Evolutionary conservation across 208 protist species (phyloP).

Genomic region (Balamuthia mandrillaris): DNA sequence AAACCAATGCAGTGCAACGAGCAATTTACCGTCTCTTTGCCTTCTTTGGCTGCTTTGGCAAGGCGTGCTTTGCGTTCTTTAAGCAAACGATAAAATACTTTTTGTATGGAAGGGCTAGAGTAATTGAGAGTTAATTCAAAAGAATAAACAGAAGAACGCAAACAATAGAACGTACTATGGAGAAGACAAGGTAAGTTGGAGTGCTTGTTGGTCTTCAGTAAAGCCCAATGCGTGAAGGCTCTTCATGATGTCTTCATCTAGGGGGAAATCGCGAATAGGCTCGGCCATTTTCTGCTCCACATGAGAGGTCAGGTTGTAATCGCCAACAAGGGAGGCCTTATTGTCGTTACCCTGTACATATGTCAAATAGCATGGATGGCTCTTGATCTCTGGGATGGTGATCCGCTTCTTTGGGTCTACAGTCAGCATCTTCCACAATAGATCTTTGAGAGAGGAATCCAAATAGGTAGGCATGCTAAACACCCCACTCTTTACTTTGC

Average conservation of each 20-base stretch:
- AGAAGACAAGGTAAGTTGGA: not conserved
- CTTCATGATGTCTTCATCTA: constrained; percentile 24
- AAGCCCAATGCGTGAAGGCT: constrained; percentile 14
- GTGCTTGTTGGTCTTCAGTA: not conserved
- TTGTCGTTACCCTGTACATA: not conserved
- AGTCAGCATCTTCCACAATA: constrained; percentile 71
- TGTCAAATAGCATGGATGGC: constrained; percentile 61
- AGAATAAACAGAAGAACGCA: not conserved
- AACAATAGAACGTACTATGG: not conserved
- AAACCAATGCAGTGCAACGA: too few species aligned
- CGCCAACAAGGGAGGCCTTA: not conserved
- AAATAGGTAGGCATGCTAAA: constrained; percentile 61
- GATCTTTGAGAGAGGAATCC: constrained; percentile 52
- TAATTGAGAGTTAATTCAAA: not conserved
- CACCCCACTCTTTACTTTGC: constrained; percentile 67
- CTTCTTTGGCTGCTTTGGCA: not conserved
- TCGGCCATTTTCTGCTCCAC: too few species aligned
- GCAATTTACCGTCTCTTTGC: not conserved
- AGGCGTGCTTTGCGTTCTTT: not conserved
- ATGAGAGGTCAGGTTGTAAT: not conserved
- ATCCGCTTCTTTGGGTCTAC: constrained; percentile 74
- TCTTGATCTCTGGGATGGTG: constrained; percentile 67
- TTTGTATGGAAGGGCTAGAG: not conserved
- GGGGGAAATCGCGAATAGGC: not conserved
- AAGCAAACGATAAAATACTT: constrained; percentile 29